Conservation (phyloP, 352 stramenopile species). For the Elongisporangium senticosum region DNA sequence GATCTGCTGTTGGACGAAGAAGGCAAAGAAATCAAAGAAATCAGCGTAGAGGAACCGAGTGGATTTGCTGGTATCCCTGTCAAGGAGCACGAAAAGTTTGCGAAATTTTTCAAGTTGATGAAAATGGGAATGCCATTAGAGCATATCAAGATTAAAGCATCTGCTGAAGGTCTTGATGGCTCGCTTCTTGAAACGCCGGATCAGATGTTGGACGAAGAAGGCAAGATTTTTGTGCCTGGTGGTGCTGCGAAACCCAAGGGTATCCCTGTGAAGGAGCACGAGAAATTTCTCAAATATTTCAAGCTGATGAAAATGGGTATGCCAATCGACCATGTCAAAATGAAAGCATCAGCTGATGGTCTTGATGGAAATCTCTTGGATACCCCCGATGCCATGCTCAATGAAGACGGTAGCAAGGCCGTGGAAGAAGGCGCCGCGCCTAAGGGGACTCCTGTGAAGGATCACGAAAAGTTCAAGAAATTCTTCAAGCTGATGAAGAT, state of each 20-base stretch:
- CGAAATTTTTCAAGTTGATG: slow-evolving; percentile 94
- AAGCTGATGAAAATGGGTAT: slow-evolving; percentile 84
- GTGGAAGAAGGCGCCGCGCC: slow-evolving; percentile 1
- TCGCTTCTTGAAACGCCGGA: slow-evolving; percentile 52
- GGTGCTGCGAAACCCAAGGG: slow-evolving; percentile 10
- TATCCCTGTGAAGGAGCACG: slow-evolving; percentile 56
- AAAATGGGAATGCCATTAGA: slow-evolving; percentile 85
- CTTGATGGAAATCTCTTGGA: slow-evolving; percentile 86
- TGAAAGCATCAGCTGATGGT: slow-evolving; percentile 78
- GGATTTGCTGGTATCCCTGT: slow-evolving; percentile 38
- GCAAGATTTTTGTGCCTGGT: slow-evolving; percentile 28
- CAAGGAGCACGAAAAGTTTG: slow-evolving; percentile 88
- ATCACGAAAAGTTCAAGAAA: slow-evolving; percentile 85
- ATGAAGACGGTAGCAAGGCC: slow-evolving; percentile 52
- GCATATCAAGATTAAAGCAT: slow-evolving; percentile 87
- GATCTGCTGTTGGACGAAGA: slow-evolving; percentile 59
- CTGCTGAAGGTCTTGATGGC: slow-evolving; percentile 50
- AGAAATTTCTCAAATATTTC: slow-evolving; percentile 73
- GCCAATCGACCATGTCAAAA: slow-evolving; percentile 70
- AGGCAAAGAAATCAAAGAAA: slow-evolving; percentile 47
- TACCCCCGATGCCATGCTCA: slow-evolving; percentile 47
- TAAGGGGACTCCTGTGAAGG: slow-evolving; percentile 54
- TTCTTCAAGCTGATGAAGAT: slow-evolving; percentile 81
- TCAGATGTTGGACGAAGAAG: slow-evolving; percentile 42
- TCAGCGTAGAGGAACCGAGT: neutral